Conservation (phyloP, 805 yeast species). For the Komagataella ulmi region DNA sequence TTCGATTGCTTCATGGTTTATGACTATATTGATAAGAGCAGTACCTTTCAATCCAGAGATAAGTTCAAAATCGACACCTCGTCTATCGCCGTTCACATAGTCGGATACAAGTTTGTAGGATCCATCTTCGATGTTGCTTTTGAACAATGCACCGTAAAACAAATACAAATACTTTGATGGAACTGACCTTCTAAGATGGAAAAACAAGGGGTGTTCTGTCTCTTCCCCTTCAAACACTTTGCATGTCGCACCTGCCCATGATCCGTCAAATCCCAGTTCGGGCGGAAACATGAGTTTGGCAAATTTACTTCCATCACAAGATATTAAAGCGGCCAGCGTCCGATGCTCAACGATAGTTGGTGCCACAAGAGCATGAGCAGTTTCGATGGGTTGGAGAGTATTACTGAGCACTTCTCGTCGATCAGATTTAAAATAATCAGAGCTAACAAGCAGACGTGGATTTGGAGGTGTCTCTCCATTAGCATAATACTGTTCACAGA, state of each 20-base stretch:
- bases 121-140: neutral
- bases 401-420: conserved; percentile 32
- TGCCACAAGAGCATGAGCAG: conserved; percentile 66
- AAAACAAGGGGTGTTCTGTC: conserved; percentile 53
- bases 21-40: conserved; percentile 57
- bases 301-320: conserved; percentile 65
- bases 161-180: too few relatives aligned
- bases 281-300: conserved; percentile 75
- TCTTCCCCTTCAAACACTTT: conserved; percentile 56
- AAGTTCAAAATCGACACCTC: neutral
- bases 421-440: conserved; percentile 33
- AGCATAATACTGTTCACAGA: conserved; percentile 40
- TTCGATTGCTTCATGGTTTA: conserved; percentile 28
- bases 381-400: conserved; percentile 62
- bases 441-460: conserved; percentile 26
- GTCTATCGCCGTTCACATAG: neutral
- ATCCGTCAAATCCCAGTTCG: conserved; percentile 32
- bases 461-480: conserved; percentile 7
- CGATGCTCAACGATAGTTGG: conserved; percentile 29
- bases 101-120: neutral
- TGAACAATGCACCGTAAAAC: neutral
- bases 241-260: conserved; percentile 47
- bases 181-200: conserved; percentile 64
- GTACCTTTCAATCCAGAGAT: conserved; percentile 54
- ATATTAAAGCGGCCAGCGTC: conserved; percentile 53